Base-by-base conservation (phyloP, 2,329 filamentous ascomycete species). In the Acarospora socialis region DNA sequence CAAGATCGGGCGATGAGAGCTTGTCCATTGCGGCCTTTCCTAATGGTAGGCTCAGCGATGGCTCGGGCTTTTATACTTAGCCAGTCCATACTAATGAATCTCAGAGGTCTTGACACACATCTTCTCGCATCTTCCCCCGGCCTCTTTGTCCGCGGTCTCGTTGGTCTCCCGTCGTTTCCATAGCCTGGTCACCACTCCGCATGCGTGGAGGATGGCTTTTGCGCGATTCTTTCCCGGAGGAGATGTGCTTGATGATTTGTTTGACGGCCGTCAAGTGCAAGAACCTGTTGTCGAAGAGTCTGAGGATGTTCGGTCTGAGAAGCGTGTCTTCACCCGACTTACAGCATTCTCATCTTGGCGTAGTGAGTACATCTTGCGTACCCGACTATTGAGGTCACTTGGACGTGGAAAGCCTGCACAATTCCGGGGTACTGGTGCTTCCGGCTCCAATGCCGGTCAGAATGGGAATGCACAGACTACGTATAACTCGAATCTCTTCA, bases 301-400 rank as follows among this genome's bases (percentile, higher is more conserved):
- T 33, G 73, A 72, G 46, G 54, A 53, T 33, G 60, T 84, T 26
- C 70, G 72, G 17, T 77, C 79, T 1, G 80, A 90, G 48, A 70
- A 72, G 44, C 79, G 84, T 26, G 70, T 73, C 42, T 98, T 95
- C 48, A 73, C 81, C 10, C 74, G 86, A 25, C 66, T 98, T 33
- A 92, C 81, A 7, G 67, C 75, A 3, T 59, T 86, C 39, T 80
- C 84, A n/a, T 90, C 86, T 6, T 95, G 90, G 87, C 73, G 87
- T 44, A 94, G 82, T 55, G 90, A 98, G 54, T 98, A 95, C 48
- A 78, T 95, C 28, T 60, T 93, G 35, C 71, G 90, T 28, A 94
- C 84, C 2, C 72, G 82, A 28, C 68, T 95, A 31, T 60, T 95
- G 32, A 73, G 84, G 26, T 90, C 81, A 39, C 63, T 95, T 35